phyloP scores from a whole-genome alignment of 176 grass and related monocot genomes.

The Bothriochloa decipiens region DNA sequence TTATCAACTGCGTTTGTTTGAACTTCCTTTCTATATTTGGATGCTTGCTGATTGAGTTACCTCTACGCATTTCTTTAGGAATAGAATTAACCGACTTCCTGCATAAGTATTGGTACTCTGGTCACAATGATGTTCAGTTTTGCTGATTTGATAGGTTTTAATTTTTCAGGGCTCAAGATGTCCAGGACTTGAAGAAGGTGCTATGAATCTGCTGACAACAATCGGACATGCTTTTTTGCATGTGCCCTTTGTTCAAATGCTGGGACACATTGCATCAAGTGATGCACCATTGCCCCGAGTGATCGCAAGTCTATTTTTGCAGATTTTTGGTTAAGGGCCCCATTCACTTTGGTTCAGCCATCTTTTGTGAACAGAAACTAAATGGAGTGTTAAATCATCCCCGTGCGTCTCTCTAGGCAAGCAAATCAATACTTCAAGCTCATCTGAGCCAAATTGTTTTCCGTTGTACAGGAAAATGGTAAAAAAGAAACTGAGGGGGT shows the following conservation, averaged over 20 bases:
- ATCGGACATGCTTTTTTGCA: slow-evolving; percentile 41
- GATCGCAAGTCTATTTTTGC: slow-evolving; percentile 33
- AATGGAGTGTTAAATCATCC: slow-evolving; percentile 34
- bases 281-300: slow-evolving; percentile 11
- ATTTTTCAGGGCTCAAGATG: slow-evolving; percentile 45
- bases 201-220: slow-evolving; percentile 45
- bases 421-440: slow-evolving; percentile 31
- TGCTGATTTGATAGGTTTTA: slow-evolving; percentile 27
- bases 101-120: not conserved
- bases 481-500: not conserved
- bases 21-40: slow-evolving; percentile 1
- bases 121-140: slow-evolving; percentile 30
- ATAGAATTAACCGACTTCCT: not conserved
- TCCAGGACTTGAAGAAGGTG: slow-evolving; percentile 41
- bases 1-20: not conserved
- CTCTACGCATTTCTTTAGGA: slow-evolving; percentile 4
- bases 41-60: slow-evolving; percentile 12
- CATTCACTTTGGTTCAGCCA: slow-evolving; percentile 22
- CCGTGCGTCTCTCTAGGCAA: slow-evolving; percentile 7
- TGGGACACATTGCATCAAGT: slow-evolving; percentile 29
- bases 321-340: slow-evolving; percentile 27
- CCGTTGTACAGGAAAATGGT: slow-evolving; percentile 47
- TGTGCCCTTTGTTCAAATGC: slow-evolving; percentile 27
- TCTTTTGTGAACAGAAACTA: slow-evolving; percentile 26
- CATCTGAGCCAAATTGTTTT: slow-evolving; percentile 45